phyloP scores from a whole-genome alignment of 441 rosid species.

The Macaranga tanarius region DNA sequence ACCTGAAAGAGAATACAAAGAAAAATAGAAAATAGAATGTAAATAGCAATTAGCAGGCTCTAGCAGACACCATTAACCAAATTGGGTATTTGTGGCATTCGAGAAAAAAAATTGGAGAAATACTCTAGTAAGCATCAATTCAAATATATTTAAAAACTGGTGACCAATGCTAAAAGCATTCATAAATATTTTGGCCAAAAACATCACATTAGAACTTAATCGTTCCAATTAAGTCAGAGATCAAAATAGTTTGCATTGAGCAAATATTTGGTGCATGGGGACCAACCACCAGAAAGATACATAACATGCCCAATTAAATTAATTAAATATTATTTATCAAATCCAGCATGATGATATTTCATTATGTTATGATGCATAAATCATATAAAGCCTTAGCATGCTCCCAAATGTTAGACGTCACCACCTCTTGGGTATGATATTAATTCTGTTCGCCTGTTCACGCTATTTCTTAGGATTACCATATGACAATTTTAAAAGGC shows the following conservation, averaged over 20 bases:
- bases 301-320: neutral
- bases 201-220: neutral
- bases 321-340: neutral
- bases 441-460: no score
- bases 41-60: neutral
- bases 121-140: neutral
- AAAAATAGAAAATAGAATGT: neutral
- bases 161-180: no score
- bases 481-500: no score
- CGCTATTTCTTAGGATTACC: neutral
- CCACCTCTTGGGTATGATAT: no score
- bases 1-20: slow-evolving; percentile 50
- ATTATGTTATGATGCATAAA: neutral
- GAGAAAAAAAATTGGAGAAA: neutral
- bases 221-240: neutral
- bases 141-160: no score
- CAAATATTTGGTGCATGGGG: neutral
- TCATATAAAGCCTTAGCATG: no score
- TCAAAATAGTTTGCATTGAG: neutral
- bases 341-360: neutral
- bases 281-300: neutral
- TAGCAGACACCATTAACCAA: neutral
- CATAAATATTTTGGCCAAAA: neutral
- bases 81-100: no score
- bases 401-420: neutral